Percentiles rank a stretch among this genome's conserved stretches.
Evolutionary conservation across 2,329 filamentous ascomycete genomes (phyloP).

Genomic region (Epichloe gansuensis): DNA sequence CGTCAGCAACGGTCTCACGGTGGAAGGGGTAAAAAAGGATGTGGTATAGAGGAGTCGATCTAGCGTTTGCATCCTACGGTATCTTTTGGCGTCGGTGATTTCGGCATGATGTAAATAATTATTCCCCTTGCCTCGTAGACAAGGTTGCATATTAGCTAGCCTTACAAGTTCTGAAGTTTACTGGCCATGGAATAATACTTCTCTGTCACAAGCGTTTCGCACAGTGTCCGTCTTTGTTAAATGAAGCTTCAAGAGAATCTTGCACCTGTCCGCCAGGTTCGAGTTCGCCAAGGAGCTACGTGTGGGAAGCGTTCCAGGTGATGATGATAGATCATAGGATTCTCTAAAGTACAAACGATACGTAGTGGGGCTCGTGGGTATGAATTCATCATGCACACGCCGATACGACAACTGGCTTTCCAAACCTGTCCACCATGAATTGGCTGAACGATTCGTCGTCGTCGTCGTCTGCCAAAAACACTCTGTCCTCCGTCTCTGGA

Average conservation of each 20-base stretch:
- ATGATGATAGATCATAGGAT: too few relatives aligned
- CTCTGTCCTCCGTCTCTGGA: conserved; percentile 26
- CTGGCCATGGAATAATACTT: not conserved
- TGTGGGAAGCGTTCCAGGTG: too few relatives aligned
- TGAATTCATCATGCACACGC: conserved; percentile 15
- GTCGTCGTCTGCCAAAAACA: conserved; percentile 25
- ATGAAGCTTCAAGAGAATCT: too few relatives aligned
- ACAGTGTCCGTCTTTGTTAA: not conserved
- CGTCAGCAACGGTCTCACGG: not conserved
- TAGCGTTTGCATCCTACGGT: conserved; percentile 1
- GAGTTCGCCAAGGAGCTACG: too few relatives aligned
- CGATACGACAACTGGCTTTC: conserved; percentile 24
- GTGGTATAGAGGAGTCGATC: not conserved
- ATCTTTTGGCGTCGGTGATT: conserved; percentile 4
- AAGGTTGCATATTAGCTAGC: not conserved
- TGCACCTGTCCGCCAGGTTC: too few relatives aligned
- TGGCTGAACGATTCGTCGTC: conserved; percentile 33
- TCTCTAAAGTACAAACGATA: too few relatives aligned
- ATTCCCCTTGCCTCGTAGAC: not conserved
- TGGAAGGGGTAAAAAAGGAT: not conserved
- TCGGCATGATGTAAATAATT: conserved; percentile 7
- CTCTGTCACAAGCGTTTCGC: not conserved
- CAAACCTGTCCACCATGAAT: conserved; percentile 26
- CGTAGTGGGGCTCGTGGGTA: too few relatives aligned
- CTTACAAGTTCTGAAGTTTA: not conserved